Percentiles rank a stretch among this genome's conserved stretches.
phyloP scores from a whole-genome alignment of 495 filamentous ascomycete species.

The Darksidea phi region DNA sequence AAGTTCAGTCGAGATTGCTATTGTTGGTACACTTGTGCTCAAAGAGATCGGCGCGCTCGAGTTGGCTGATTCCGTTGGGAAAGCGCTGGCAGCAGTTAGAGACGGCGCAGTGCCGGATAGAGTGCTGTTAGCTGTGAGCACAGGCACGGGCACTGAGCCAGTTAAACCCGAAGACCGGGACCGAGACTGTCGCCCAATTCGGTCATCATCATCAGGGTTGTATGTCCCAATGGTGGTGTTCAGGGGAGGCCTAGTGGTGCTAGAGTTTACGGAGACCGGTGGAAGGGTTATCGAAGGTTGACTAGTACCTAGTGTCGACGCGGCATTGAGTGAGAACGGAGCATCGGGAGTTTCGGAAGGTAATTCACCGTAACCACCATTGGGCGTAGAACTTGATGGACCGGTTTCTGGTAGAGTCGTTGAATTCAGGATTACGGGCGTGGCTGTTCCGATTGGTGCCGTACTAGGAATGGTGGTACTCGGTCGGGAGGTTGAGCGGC shows the following conservation, averaged over 20 bases:
- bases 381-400: neutral
- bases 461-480: neutral
- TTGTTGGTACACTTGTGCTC: too few relatives aligned
- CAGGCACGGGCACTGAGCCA: neutral
- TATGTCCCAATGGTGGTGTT: neutral
- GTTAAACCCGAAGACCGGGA: neutral
- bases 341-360: too few relatives aligned
- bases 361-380: neutral
- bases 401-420: neutral
- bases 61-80: slow-evolving; percentile 13
- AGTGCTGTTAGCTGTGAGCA: neutral
- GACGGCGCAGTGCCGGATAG: neutral
- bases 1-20: too few relatives aligned
- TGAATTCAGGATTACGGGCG: neutral
- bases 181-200: neutral
- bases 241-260: neutral
- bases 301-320: neutral
- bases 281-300: neutral
- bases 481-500: neutral
- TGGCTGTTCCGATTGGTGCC: neutral
- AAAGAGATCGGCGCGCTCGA: neutral
- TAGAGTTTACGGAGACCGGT: neutral
- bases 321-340: neutral
- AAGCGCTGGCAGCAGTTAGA: neutral
- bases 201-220: neutral